Base-by-base conservation (phyloP, 805 yeast genomes). In the Henningerozyma blattae region DNA sequence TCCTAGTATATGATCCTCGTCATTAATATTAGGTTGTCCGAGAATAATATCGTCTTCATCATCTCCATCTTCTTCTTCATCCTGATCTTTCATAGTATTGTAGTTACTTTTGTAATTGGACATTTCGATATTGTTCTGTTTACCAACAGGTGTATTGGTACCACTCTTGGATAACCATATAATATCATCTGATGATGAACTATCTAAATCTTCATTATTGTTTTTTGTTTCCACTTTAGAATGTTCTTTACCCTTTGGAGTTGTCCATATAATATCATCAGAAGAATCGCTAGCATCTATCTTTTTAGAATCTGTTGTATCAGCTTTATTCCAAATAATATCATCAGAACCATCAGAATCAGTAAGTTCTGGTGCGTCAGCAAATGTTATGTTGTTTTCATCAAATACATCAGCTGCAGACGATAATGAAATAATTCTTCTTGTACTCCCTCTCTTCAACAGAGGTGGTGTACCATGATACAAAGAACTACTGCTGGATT, bases 321-420 rank as follows among this genome's bases (percentile, higher is more conserved):
- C 28, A 28, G n/a, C 33, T 15, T 13, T 29, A n/a, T 27, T 32
- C 56, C 56, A 51, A 8, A 48, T 42, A 18, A 51, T 51, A 15
- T 45, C 52, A 31, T 44, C 52, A 8, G 59, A 48, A 31, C 65
- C 77, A 33, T 69, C 77, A 1, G 67, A 61, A 27, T 63, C 71
- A n/a, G 65, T 65, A 28, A 71, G 56, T 4, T 48, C 61, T 0
- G 94, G 91, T 0, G 77, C 87, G 40, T 70, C 76, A n/a, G 71
- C 80, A 59, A 87, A 87, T 2, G 75, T 70, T 22, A 85, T 69
- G 3, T 65, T 69, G 46, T 81, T 82, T 42, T 85, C 94, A 30
- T 65, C 67, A 57, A 81, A 82, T 13, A 72, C 69, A 45, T 72
- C 79, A 4, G 56, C 61, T 15, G 60, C 60, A 32, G 58, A 46